phyloP scores from a whole-genome alignment of 345 rosid species.

The Lumnitzera littorea region DNA sequence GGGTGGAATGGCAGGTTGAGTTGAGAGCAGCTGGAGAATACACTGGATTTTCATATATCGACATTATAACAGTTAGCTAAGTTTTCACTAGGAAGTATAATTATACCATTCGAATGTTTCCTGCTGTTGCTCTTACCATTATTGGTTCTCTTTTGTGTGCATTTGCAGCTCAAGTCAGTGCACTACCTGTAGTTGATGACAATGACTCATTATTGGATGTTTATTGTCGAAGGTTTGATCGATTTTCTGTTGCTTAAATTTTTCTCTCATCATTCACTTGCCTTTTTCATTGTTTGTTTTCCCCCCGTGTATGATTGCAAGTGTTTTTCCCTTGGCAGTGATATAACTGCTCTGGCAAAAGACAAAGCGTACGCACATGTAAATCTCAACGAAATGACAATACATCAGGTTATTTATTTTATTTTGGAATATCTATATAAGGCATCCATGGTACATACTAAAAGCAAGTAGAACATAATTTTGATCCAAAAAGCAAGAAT shows the following conservation, averaged over 20 bases:
- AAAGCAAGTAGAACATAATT: too few species aligned
- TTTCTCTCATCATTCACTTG: not conserved
- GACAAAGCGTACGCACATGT: slow-evolving; percentile 92
- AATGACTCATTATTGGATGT: slow-evolving; percentile 61
- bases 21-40: too few species aligned
- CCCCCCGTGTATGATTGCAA: slow-evolving; percentile 3
- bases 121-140: not conserved
- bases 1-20: too few species aligned
- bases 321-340: slow-evolving; percentile 27
- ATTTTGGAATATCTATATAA: slow-evolving; percentile 7
- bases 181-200: slow-evolving; percentile 76
- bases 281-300: not conserved
- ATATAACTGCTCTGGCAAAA: slow-evolving; percentile 70
- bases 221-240: slow-evolving; percentile 60
- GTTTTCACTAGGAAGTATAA: too few species aligned
- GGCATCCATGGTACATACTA: too few species aligned
- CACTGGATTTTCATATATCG: too few species aligned
- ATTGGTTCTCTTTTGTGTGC: slow-evolving; percentile 1
- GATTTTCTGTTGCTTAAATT: slow-evolving; percentile 1
- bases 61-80: too few species aligned
- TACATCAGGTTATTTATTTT: slow-evolving; percentile 59
- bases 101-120: too few species aligned
- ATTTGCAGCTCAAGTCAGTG: slow-evolving; percentile 80
- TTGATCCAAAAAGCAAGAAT: too few species aligned
- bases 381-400: slow-evolving; percentile 79